phyloP scores from a whole-genome alignment of 345 rosid species.

The Citrus maxima region DNA sequence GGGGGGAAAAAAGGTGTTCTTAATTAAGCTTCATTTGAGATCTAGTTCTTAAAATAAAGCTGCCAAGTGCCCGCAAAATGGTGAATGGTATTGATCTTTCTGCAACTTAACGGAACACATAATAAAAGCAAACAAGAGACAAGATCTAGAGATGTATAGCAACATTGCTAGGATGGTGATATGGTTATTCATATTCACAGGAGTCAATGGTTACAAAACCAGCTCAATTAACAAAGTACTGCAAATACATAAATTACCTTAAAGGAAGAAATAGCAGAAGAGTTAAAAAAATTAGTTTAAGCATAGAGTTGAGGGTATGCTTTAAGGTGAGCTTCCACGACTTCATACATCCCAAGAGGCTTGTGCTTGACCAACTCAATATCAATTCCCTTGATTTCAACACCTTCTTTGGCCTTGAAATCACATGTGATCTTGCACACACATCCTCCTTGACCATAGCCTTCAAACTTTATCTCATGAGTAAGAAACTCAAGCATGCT shows the following conservation, averaged over 20 bases:
- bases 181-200: not conserved
- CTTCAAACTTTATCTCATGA: slow-evolving; percentile 36
- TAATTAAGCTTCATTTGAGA: not conserved
- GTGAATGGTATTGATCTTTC: not conserved
- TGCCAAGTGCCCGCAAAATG: not conserved
- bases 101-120: not conserved
- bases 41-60: not conserved
- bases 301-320: slow-evolving; percentile 38
- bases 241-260: not conserved
- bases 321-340: slow-evolving; percentile 44
- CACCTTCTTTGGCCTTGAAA: slow-evolving; percentile 29
- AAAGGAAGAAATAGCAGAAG: not conserved
- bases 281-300: not conserved
- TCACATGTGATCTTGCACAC: slow-evolving; percentile 33
- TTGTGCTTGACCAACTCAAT: slow-evolving; percentile 35
- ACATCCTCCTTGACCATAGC: slow-evolving; percentile 30
- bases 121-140: not conserved
- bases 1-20: not conserved
- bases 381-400: slow-evolving; percentile 31
- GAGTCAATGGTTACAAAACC: not conserved
- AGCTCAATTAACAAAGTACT: not conserved
- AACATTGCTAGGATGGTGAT: not conserved
- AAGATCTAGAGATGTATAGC: not conserved
- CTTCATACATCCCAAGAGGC: slow-evolving; percentile 41
- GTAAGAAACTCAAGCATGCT: slow-evolving; percentile 23